These are phyloP conservation scores for Funneliformis geosporum DNA, from an alignment of 192 early-diverging fungal genomes.

Conservation along the genomic window DNA sequence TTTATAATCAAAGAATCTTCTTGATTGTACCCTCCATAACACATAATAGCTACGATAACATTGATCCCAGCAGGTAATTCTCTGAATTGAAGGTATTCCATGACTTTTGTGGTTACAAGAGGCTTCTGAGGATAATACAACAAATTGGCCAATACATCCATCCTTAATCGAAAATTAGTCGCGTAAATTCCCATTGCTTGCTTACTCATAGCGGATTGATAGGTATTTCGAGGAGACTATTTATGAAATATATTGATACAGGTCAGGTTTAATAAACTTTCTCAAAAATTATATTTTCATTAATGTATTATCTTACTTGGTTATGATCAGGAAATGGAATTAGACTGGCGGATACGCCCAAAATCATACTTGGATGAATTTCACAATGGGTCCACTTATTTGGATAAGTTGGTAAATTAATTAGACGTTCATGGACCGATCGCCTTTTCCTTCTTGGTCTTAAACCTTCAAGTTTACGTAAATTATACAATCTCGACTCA, in stretches of 20 bases:
- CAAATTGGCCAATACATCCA: slow-evolving; percentile 98
- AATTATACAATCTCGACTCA: slow-evolving; percentile 52
- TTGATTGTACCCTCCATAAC: slow-evolving; percentile 99
- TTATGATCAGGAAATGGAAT: slow-evolving; percentile 99
- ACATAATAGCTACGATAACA: slow-evolving; percentile 88
- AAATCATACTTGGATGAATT: slow-evolving; percentile 99
- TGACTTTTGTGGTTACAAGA: slow-evolving; percentile 89
- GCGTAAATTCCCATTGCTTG: slow-evolving; percentile 99
- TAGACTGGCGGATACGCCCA: slow-evolving; percentile 97
- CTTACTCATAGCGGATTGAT: slow-evolving; percentile 99
- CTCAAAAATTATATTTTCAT: not conserved
- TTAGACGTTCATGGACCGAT: not conserved
- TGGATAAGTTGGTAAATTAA: not conserved
- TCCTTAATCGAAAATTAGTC: slow-evolving; percentile 93
- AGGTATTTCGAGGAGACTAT: slow-evolving; percentile 97
- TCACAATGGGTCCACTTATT: slow-evolving; percentile 94
- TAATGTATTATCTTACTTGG: slow-evolving; percentile 54
- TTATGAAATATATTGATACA: not conserved
- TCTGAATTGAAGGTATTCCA: slow-evolving; percentile 95
- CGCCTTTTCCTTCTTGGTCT: slow-evolving; percentile 13
- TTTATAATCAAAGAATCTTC: slow-evolving; percentile 99
- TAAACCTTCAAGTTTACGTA: not conserved
- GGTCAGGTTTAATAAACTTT: no score
- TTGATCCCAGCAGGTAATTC: slow-evolving; percentile 98
- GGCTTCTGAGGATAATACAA: slow-evolving; percentile 99